Base-by-base conservation (phyloP, 2,329 filamentous ascomycete species). In the Fusarium lyarnte region DNA sequence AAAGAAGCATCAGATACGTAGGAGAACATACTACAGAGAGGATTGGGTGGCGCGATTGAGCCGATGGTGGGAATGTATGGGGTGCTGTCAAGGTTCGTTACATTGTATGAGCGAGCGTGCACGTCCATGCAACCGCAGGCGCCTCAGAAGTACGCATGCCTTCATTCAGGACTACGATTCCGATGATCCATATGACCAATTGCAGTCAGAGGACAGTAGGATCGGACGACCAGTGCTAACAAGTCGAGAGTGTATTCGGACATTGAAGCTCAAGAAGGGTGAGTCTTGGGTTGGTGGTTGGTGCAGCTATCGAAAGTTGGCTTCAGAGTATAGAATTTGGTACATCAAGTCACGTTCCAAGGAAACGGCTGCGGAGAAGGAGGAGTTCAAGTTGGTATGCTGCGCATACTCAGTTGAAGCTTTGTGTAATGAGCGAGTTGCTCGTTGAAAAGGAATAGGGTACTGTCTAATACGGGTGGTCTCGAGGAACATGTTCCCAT, bases 41-140 rank as follows among this genome's bases (percentile, higher is more conserved):
- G 29, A 54, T 13, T 5, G 13, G 0, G 13, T 33, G 58, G 12
- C 6, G 25, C 27, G 47, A 31, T 52, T 54, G 52, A 21, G 38
- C 13, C 12, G 21, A 33, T 43, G 66, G 36, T 69, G 53, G 58
- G 63, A 68, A 25, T 69, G 66, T 2, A 8, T 58, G n/a, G 13
- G 29, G 23, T 69, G 63, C n/a, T 69, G 63, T 17, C 27, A 54
- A 38, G 53, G 41, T 27, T 46, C 51, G 17, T 29, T 23, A 9
- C 11, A 11, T 13, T 51, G 31, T n/a, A 43, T 65, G 60, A 42
- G 43, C 23, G 25, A 53, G 13, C 47, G 61, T 31, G 33, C 61
- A 9, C 21, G 31, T 14, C 29, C 23, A 9, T 29, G 16, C 13
- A 53, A 65, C 7, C 16, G 13, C 1, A 29, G 21, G 9, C 53